Evolutionary conservation across 345 rosid species (phyloP).

Genomic region (Arabis alpina): DNA sequence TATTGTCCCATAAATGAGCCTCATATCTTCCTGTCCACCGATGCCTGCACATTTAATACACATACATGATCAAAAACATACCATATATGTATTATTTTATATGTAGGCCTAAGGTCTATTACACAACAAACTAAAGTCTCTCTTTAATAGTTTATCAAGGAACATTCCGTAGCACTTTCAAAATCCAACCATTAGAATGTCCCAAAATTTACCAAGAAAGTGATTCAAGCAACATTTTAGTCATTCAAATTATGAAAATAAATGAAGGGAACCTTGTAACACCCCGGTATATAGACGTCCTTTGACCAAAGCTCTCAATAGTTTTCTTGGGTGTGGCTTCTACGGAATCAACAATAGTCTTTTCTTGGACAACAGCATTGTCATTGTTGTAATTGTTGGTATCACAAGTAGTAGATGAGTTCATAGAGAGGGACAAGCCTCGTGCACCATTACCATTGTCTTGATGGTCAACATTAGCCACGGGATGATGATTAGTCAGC

Average conservation of each 20-base stretch:
- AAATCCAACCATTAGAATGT: conserved; percentile 22
- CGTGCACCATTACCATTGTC: conserved; percentile 47
- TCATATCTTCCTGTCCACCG: conserved; percentile 92
- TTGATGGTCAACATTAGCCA: conserved; percentile 38
- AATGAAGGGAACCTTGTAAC: conserved; percentile 67
- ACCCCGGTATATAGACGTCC: conserved; percentile 94
- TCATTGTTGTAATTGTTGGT: conserved; percentile 27
- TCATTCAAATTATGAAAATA: background rate
- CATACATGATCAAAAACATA: background rate
- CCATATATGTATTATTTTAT: conserved; percentile 5
- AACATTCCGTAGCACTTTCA: conserved; percentile 18
- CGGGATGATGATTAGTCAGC: conserved; percentile 71
- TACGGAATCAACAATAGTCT: conserved; percentile 35
- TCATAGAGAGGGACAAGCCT: conserved; percentile 69
- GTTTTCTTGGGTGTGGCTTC: conserved; percentile 66
- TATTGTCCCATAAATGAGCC: conserved; percentile 87
- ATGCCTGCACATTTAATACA: conserved; percentile 51
- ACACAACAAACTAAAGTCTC: background rate
- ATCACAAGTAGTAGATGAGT: conserved; percentile 46
- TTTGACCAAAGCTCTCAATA: conserved; percentile 82
- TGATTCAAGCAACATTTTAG: background rate
- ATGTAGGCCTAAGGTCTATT: conserved; percentile 9
- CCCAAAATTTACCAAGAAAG: background rate
- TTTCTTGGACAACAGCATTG: conserved; percentile 40
- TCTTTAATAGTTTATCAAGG: conserved; percentile 12